Conservation (phyloP, 2,329 filamentous ascomycete species). For the Sclerotinia spermophila region DNA sequence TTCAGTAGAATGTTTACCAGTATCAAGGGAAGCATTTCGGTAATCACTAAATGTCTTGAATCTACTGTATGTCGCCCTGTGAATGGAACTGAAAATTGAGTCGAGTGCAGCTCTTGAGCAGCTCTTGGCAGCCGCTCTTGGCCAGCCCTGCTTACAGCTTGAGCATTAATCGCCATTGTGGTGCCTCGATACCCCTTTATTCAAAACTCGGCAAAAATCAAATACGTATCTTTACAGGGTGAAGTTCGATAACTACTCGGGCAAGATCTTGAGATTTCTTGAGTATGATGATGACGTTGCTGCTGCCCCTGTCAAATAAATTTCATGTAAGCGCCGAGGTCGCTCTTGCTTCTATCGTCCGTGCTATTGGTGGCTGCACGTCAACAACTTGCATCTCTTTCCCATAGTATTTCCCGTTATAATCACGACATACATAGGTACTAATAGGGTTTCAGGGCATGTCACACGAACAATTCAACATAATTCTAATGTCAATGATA, state of each 20-base stretch:
- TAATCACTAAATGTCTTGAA: not conserved
- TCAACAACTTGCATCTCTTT: not conserved
- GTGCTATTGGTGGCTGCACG: not conserved
- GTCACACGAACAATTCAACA: not conserved
- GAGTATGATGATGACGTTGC: not conserved
- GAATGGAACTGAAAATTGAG: not conserved
- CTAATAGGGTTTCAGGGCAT: not conserved
- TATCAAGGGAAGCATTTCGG: not conserved
- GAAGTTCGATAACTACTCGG: not conserved
- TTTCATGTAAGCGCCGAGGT: not conserved
- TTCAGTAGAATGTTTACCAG: not conserved
- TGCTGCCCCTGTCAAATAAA: not conserved
- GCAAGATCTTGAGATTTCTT: not conserved
- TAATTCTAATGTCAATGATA: not conserved
- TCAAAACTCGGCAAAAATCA: not conserved
- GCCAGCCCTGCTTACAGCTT: too few species aligned
- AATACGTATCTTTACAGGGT: not conserved
- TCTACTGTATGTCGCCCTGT: not conserved
- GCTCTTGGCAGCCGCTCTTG: too few species aligned
- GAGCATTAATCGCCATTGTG: not conserved
- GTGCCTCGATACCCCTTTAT: not conserved
- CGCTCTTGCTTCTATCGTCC: not conserved
- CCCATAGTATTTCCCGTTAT: not conserved
- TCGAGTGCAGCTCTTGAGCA: not conserved
- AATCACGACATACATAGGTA: not conserved